phyloP scores from a whole-genome alignment of 495 filamentous ascomycete genomes.

The Penicillium herquei region DNA sequence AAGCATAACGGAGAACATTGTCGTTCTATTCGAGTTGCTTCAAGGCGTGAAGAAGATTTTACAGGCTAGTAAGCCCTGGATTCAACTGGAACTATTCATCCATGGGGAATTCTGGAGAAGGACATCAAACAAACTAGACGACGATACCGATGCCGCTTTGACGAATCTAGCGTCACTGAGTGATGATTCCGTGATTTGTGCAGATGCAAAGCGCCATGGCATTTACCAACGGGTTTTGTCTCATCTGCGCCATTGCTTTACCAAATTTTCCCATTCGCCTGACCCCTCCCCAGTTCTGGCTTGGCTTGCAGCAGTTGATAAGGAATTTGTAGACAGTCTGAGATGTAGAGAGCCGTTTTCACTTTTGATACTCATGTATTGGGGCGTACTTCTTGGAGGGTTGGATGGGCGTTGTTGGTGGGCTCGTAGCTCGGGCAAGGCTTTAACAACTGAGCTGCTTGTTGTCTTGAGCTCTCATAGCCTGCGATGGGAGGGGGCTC shows the following conservation, averaged over 20 bases:
- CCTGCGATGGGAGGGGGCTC: conserved; percentile 20
- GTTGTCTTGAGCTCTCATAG: conserved; percentile 5
- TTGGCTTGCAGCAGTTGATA: conserved; percentile 31
- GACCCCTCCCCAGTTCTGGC: conserved; percentile 28
- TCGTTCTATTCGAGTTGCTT: conserved; percentile 27
- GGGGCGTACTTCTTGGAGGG: conserved; percentile 26
- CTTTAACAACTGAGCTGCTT: conserved; percentile 23
- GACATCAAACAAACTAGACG: conserved; percentile 11
- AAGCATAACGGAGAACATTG: conserved; percentile 26
- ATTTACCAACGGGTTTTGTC: conserved; percentile 23
- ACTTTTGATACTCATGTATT: conserved; percentile 29
- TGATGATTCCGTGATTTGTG: conserved; percentile 4
- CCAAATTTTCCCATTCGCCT: conserved; percentile 15
- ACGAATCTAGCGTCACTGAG: conserved; percentile 16
- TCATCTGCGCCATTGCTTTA: conserved; percentile 24
- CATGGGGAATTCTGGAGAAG: conserved; percentile 20
- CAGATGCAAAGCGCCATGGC: conserved; percentile 10
- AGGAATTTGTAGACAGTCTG: conserved; percentile 24
- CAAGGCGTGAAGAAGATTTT: conserved; percentile 33
- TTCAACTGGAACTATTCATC: conserved; percentile 23
- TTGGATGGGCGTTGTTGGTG: conserved; percentile 29
- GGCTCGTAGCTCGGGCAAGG: conserved; percentile 24
- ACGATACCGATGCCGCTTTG: conserved; percentile 16
- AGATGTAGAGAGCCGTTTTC: conserved; percentile 22
- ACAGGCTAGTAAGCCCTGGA: conserved; percentile 19